These are phyloP conservation scores for Neonectria faginata DNA, from an alignment of 2,329 filamentous ascomycete genomes.

Conservation along the genomic window DNA sequence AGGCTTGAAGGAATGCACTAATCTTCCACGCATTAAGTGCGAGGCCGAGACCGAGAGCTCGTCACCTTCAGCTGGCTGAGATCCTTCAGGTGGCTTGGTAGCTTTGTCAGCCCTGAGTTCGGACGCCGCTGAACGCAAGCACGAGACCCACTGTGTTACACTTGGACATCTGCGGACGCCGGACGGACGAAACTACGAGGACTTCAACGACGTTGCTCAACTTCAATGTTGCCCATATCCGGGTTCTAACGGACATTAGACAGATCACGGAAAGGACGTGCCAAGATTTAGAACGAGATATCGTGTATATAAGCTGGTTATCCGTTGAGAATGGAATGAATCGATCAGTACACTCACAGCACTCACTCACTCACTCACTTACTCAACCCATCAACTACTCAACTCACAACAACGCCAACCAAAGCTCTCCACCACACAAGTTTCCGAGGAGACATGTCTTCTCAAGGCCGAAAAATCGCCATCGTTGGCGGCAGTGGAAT, in stretches of 20 bases:
- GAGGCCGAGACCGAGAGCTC: neutral
- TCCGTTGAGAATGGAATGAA: neutral
- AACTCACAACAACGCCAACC: neutral
- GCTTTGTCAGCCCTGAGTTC: neutral
- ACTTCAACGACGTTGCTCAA: neutral
- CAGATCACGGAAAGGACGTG: neutral
- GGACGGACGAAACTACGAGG: slow-evolving; percentile 9
- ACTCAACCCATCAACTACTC: neutral
- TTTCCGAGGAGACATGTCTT: slow-evolving; percentile 18
- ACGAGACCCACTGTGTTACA: neutral
- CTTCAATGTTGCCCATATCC: neutral
- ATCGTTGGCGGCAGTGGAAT: slow-evolving; percentile 52
- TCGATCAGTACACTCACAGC: neutral
- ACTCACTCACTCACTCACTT: neutral
- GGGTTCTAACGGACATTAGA: neutral
- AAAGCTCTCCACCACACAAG: neutral
- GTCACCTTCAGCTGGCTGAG: neutral
- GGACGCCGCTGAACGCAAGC: neutral
- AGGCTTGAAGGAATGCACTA: slow-evolving; percentile 2
- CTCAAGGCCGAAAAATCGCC: slow-evolving; percentile 43
- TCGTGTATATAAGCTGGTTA: slow-evolving; percentile 9
- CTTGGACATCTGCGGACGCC: slow-evolving; percentile 6
- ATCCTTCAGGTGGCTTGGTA: neutral
- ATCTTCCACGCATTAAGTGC: neutral
- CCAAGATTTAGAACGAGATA: neutral